These are phyloP conservation scores for Phytomonas sp. DNA, from an alignment of 208 protist species.

Conservation along the genomic window DNA sequence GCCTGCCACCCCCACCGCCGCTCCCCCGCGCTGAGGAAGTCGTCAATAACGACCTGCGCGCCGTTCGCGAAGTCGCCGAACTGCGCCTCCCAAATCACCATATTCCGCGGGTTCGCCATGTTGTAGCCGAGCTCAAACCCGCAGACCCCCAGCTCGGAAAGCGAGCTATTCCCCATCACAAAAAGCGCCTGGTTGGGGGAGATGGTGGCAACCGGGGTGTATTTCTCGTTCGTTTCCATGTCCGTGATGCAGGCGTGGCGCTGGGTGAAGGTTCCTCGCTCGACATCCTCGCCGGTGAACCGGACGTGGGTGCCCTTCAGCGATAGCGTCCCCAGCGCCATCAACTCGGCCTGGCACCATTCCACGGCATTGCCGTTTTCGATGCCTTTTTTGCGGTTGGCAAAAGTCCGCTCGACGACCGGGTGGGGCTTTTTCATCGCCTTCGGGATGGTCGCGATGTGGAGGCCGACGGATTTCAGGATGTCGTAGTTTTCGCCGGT, in stretches of 20 bases:
- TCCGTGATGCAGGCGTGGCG: constrained; percentile 95
- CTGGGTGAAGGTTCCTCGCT: constrained; percentile 98
- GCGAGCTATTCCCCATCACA: constrained; percentile 91
- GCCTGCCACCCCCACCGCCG: constrained; percentile 94
- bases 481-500: constrained; percentile 63
- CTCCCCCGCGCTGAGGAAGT: constrained; percentile 90
- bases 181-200: constrained; percentile 78
- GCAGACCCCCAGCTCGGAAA: constrained; percentile 95
- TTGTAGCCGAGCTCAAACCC: constrained; percentile 97
- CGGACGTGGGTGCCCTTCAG: constrained; percentile 92
- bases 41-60: constrained; percentile 98
- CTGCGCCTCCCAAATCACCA: constrained; percentile 99
- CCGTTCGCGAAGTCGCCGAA: constrained; percentile 99
- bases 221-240: constrained; percentile 86
- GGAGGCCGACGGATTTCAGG: constrained; percentile 58
- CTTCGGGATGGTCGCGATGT: constrained; percentile 82
- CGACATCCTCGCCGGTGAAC: constrained; percentile 94
- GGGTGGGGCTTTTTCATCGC: constrained; percentile 81
- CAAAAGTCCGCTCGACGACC: constrained; percentile 88
- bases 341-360: constrained; percentile 93
- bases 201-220: constrained; percentile 69
- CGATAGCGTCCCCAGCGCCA: constrained; percentile 92
- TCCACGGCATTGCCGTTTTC: constrained; percentile 83
- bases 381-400: constrained; percentile 76
- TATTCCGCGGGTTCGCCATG: constrained; percentile 88